A percentile compares a stretch with the other conserved stretches of the same genome.
phyloP scores from a whole-genome alignment of 441 rosid genomes.

The Francoa sonchifolia region DNA sequence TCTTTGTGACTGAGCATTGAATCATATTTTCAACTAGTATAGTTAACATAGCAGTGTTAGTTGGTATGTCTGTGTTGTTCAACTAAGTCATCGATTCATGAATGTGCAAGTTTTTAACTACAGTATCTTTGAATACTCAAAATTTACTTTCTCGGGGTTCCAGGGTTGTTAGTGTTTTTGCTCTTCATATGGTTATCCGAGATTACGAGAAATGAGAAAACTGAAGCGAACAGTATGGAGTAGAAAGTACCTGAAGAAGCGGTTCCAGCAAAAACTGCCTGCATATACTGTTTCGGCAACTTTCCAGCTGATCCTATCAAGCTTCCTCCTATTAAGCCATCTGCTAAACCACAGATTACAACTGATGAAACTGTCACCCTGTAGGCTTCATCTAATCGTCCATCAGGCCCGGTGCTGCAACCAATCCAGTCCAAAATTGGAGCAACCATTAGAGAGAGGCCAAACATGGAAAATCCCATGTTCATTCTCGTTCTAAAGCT shows the following conservation, averaged over 20 bases:
- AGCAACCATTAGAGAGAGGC: slow-evolving; percentile 51
- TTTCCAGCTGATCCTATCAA: slow-evolving; percentile 73
- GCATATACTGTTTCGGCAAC: slow-evolving; percentile 80
- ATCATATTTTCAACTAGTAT: too few species aligned
- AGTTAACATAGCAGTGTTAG: too few species aligned
- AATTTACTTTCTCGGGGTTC: too few species aligned
- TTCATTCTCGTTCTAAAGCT: slow-evolving; percentile 54
- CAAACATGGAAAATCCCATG: slow-evolving; percentile 67
- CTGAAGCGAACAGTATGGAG: not conserved
- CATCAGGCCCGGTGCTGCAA: slow-evolving; percentile 12
- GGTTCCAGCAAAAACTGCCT: slow-evolving; percentile 88
- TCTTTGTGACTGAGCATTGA: too few species aligned
- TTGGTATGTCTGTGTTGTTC: too few species aligned
- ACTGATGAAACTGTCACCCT: slow-evolving; percentile 40
- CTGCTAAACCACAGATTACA: slow-evolving; percentile 64
- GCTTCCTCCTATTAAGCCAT: slow-evolving; percentile 73
- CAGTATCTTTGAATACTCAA: too few species aligned
- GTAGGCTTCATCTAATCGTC: slow-evolving; percentile 26
- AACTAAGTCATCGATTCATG: too few species aligned
- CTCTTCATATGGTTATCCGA: too few species aligned
- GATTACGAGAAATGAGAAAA: too few species aligned
- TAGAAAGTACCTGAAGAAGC: slow-evolving; percentile 65
- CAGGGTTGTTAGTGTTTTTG: too few species aligned
- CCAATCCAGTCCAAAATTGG: slow-evolving; percentile 52
- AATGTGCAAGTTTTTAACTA: too few species aligned